Conservation (phyloP, 345 rosid genomes). For the Erucastrum elatum region DNA sequence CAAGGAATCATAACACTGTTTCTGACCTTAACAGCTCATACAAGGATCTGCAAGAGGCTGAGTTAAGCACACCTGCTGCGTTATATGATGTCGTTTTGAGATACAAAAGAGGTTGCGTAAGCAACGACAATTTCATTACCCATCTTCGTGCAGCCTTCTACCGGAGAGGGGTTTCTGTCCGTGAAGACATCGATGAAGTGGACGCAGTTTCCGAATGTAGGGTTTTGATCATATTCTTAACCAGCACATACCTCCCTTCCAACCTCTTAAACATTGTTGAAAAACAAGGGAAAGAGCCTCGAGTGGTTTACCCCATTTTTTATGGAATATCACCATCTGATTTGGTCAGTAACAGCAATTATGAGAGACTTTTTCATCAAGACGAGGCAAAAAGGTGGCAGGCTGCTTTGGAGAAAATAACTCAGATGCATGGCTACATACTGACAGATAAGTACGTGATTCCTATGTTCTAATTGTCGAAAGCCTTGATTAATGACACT, state of each 20-base stretch:
- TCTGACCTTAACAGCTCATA: neutral
- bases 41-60: neutral
- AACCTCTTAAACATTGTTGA: slow-evolving; percentile 11
- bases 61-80: neutral
- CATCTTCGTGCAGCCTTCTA: slow-evolving; percentile 26
- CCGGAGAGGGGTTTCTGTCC: slow-evolving; percentile 27
- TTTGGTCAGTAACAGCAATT: neutral
- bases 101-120: neutral
- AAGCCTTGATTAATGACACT: too few relatives aligned
- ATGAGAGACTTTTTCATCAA: neutral
- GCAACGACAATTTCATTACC: neutral
- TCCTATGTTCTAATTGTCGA: neutral
- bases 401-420: neutral
- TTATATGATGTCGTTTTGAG: slow-evolving; percentile 14
- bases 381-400: slow-evolving; percentile 6
- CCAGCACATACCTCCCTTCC: slow-evolving; percentile 1
- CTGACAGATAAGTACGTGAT: slow-evolving; percentile 29
- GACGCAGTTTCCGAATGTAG: slow-evolving; percentile 5
- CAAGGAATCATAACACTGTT: neutral
- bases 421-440: slow-evolving; percentile 25
- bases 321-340: neutral
- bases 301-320: slow-evolving; percentile 3
- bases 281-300: neutral
- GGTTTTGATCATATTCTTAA: slow-evolving; percentile 18
- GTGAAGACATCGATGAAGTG: neutral